A percentile compares a stretch with the other conserved stretches of the same genome.
These are phyloP conservation scores for Euphorbia schlechtendalii DNA, from an alignment of 441 rosid species.

Conservation along the genomic window DNA sequence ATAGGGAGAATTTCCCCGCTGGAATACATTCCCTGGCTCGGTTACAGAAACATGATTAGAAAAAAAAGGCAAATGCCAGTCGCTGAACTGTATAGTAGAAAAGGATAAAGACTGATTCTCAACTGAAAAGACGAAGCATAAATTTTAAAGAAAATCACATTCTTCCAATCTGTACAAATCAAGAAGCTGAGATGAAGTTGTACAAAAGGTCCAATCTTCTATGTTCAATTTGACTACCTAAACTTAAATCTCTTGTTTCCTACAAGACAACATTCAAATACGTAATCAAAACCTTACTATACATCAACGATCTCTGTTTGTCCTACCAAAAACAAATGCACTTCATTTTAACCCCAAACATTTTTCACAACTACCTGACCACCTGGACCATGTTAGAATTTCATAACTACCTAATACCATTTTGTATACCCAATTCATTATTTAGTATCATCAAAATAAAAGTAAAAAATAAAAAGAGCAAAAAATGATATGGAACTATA, in stretches of 20 bases:
- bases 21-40: too few relatives aligned
- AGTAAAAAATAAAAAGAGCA: neutral
- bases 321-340: slow-evolving; percentile 11
- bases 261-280: neutral
- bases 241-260: neutral
- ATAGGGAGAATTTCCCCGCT: too few relatives aligned
- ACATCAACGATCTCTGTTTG: slow-evolving; percentile 26
- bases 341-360: neutral
- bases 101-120: too few relatives aligned
- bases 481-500: slow-evolving; percentile 32
- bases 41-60: too few relatives aligned
- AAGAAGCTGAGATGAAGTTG: slow-evolving; percentile 1
- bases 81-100: too few relatives aligned
- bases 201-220: neutral
- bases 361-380: slow-evolving; percentile 17
- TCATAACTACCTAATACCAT: slow-evolving; percentile 14
- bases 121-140: neutral
- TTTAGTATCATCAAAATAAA: too few relatives aligned
- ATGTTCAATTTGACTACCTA: neutral
- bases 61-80: too few relatives aligned
- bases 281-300: slow-evolving; percentile 14
- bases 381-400: slow-evolving; percentile 17
- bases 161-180: slow-evolving; percentile 1
- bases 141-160: neutral
- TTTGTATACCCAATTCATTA: slow-evolving; percentile 17